Evolutionary conservation across 2,329 filamentous ascomycete species (phyloP), one percentile per base, ranked within the genome.

Genomic region (Lachnellula occidentalis): DNA sequence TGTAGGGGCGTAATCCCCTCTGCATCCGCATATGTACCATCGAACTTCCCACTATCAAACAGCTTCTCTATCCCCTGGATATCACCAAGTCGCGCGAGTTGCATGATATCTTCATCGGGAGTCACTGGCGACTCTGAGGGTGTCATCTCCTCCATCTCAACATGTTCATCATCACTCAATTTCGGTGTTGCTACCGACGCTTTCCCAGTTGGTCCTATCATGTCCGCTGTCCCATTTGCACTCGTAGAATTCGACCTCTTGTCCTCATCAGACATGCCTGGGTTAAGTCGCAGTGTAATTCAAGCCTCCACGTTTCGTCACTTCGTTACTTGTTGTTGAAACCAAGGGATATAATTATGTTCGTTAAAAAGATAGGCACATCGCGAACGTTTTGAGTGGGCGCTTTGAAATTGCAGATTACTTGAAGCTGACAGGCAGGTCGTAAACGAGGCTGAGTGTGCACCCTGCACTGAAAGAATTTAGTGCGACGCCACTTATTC

Each of bases 1-100:
- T 97, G 94, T 72, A 99, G 74, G 59, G 94, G 91, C 41, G 92
- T 97, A 69, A 99, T 96, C 68, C 90, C 91, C 72, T 99, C 91
- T 52, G 88, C 88, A 69, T 99, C 94, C 53, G 80, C 81, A 70
- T 91, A 94, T 51, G 84, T 89, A 48, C 90, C 90, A 70, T 90
- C 88, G 70, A 81, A 90, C 65, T 88, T 90, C 62, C 87, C 87
- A 54, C 81, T 82, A 68, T 92, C 89, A 64, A 96, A 95, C 50
- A 99, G 78, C 75, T 86, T 91, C 75, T 96, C 88, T 77, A 99
- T 94, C 51, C 83, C 87, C 7, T 79, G 77, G 57, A 96, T 82
- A 69, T 99, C 91, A 54, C 95, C 94, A 63, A 95, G 73, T 57
- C 94, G 81, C 41, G 94, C 91, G 69, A 96, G 76, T 75, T 96